Percentiles rank a stretch among this genome's conserved stretches.
Conservation (phyloP, 805 yeast genomes). For the Lipomyces sp. region DNA sequence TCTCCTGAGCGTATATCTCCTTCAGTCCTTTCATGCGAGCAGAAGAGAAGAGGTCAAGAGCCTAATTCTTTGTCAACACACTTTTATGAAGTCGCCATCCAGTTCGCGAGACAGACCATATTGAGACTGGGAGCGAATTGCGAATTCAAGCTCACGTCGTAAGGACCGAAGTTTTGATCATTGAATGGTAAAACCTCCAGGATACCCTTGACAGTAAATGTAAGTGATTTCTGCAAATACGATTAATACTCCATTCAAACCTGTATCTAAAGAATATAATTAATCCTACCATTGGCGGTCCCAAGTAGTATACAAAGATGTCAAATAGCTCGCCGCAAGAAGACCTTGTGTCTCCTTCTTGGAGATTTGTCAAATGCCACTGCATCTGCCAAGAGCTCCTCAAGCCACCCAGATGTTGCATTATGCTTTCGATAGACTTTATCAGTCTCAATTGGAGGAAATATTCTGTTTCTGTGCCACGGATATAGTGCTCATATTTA, state of each 20-base stretch:
- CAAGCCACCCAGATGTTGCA: slow-evolving; percentile 68
- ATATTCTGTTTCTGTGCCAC: slow-evolving; percentile 64
- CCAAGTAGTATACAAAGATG: slow-evolving; percentile 66
- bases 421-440: slow-evolving; percentile 56
- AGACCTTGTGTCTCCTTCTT: slow-evolving; percentile 20
- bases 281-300: slow-evolving; percentile 70
- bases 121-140: slow-evolving; percentile 46
- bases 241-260: slow-evolving; percentile 45
- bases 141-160: slow-evolving; percentile 49
- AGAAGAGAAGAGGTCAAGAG: slow-evolving; percentile 56
- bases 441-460: slow-evolving; percentile 53
- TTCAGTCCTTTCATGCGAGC: slow-evolving; percentile 64
- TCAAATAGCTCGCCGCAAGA: slow-evolving; percentile 57
- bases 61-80: slow-evolving; percentile 43
- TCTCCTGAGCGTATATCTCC: slow-evolving; percentile 60
- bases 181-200: slow-evolving; percentile 64
- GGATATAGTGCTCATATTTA: slow-evolving; percentile 59
- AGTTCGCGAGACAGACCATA: slow-evolving; percentile 13
- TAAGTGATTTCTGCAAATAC: slow-evolving; percentile 29
- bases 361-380: slow-evolving; percentile 28
- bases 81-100: too few species aligned
- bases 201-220: slow-evolving; percentile 55
- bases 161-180: slow-evolving; percentile 27
- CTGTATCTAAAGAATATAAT: neutral
- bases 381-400: slow-evolving; percentile 66